Evolutionary conservation across 306 rosid genomes (phyloP).

Genomic region (Canavalia ensiformis): DNA sequence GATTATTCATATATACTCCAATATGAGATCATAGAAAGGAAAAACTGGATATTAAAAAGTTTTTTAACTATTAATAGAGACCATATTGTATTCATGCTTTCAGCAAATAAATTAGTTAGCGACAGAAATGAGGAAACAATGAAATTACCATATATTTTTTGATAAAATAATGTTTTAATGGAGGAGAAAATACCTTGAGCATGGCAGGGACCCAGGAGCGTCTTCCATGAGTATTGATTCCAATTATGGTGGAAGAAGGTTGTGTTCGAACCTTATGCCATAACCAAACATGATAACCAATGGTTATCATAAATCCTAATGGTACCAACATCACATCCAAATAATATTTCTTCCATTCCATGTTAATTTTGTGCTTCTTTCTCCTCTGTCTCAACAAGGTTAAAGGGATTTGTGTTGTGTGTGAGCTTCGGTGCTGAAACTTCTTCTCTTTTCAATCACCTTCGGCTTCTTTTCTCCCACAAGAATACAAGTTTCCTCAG

Average conservation of each 20-base stretch:
- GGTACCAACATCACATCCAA: conserved; percentile 86
- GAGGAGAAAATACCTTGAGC: conserved; percentile 66
- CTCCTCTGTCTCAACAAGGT: background rate
- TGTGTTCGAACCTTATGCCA: conserved; percentile 82
- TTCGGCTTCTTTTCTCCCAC: conserved; percentile 29
- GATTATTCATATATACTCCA: background rate
- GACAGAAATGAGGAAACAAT: background rate
- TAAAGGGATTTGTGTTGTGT: background rate
- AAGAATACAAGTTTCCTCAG: conserved; percentile 2
- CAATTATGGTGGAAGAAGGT: conserved; percentile 80
- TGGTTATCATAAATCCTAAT: conserved; percentile 62
- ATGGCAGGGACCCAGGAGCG: conserved; percentile 87
- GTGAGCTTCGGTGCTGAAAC: conserved; percentile 9
- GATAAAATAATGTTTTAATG: background rate
- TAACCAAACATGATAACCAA: conserved; percentile 79
- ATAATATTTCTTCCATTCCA: conserved; percentile 89
- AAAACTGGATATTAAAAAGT: background rate
- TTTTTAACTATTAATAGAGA: background rate
- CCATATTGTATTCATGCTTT: background rate
- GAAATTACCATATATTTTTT: background rate
- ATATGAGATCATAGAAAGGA: conserved; percentile 18
- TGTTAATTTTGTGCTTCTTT: background rate
- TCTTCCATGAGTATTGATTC: conserved; percentile 74
- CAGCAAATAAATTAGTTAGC: background rate
- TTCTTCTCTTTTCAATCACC: background rate